Evolutionary conservation across 176 grass and related monocot species (phyloP).

Genomic region (Musa beccarii): DNA sequence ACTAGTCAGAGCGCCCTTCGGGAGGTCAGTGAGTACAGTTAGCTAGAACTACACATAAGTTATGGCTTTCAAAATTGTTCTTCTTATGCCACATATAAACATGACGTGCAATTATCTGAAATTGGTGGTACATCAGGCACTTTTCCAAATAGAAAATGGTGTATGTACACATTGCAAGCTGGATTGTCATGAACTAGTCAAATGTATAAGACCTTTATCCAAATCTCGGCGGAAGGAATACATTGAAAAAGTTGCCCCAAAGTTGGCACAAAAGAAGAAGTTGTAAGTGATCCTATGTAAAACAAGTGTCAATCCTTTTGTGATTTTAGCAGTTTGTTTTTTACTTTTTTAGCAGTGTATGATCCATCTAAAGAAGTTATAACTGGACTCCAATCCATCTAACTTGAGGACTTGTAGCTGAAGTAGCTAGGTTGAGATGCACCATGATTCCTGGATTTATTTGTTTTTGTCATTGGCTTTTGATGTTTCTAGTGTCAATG

Average conservation of each 20-base stretch:
- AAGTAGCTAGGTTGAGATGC: neutral
- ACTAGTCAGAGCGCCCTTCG: constrained; percentile 62
- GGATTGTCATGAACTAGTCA: constrained; percentile 71
- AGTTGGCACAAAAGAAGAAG: constrained; percentile 66
- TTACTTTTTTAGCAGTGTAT: neutral
- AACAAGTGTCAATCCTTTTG: neutral
- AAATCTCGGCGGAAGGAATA: constrained; percentile 43
- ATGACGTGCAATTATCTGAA: neutral
- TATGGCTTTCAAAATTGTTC: neutral
- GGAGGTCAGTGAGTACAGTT: constrained; percentile 37
- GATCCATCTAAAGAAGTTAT: too few relatives aligned
- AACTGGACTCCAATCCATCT: too few relatives aligned
- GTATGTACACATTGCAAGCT: constrained; percentile 72
- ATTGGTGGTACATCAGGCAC: constrained; percentile 28
- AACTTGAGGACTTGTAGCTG: neutral
- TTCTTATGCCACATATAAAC: neutral
- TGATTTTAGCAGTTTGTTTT: neutral
- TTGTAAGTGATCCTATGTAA: constrained; percentile 36
- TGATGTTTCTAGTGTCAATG: neutral
- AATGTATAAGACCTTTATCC: constrained; percentile 56
- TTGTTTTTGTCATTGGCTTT: neutral
- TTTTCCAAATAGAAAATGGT: constrained; percentile 83
- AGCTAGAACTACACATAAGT: neutral
- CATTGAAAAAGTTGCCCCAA: constrained; percentile 70
- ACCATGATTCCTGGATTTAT: neutral